These are phyloP conservation scores for Acmispon strigosus DNA, from an alignment of 306 rosid species.

Conservation along the genomic window DNA sequence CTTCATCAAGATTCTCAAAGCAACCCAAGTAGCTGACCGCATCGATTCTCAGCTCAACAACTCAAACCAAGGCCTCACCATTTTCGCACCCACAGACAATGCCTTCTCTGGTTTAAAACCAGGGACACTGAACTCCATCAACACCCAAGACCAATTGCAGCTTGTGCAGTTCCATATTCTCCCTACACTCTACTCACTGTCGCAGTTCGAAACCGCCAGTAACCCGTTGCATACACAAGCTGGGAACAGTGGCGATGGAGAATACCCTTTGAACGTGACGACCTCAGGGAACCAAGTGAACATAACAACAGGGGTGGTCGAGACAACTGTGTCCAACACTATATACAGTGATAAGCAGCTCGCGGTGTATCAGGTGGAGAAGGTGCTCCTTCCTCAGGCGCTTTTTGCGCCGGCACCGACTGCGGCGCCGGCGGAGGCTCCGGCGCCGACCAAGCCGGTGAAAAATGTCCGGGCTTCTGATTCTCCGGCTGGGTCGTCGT, in stretches of 20 bases:
- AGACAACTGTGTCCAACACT: constrained; percentile 56
- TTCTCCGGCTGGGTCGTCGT: constrained; percentile 43
- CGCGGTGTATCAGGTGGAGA: constrained; percentile 75
- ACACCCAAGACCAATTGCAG: constrained; percentile 62
- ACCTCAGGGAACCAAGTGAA: constrained; percentile 82
- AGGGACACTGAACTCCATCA: constrained; percentile 64
- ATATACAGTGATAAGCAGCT: constrained; percentile 59
- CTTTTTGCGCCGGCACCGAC: constrained; percentile 41
- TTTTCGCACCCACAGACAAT: constrained; percentile 88
- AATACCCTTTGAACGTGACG: constrained; percentile 78
- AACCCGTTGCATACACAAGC: constrained; percentile 92
- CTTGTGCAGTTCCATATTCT: constrained; percentile 69
- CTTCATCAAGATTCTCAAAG: constrained; percentile 55
- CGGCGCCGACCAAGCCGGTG: constrained; percentile 50
- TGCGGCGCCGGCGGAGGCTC: constrained; percentile 51
- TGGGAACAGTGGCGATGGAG: constrained; percentile 59
- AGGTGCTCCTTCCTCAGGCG: constrained; percentile 72
- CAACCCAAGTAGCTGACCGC: constrained; percentile 54
- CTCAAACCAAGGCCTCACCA: constrained; percentile 74
- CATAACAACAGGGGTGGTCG: constrained; percentile 72
- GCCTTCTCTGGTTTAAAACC: constrained; percentile 64
- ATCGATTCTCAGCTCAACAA: constrained; percentile 74
- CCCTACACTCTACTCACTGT: constrained; percentile 44
- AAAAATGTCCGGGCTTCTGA: constrained; percentile 48
- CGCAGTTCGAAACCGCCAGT: constrained; percentile 78